Evolutionary conservation across 139 green algal genomes (phyloP), one percentile per base, ranked within the genome.

Genomic region (Raphidocelis subcapitata): DNA sequence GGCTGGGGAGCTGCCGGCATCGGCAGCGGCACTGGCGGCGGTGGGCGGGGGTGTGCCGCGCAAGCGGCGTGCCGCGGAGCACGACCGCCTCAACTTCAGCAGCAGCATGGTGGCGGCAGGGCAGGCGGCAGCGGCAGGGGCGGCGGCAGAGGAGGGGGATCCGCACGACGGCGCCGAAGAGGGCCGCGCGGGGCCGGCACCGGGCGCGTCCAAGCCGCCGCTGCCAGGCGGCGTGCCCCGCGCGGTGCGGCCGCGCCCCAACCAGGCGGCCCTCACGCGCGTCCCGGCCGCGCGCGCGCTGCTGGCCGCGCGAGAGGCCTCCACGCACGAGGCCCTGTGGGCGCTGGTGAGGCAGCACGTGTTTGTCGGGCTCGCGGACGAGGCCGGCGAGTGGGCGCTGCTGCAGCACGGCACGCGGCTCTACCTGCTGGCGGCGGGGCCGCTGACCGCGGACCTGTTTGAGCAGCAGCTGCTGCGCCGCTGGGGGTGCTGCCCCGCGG

Each of bases 321-420:
- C 62, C 1, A 18, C 57, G 1, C 89, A 92, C 69, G 49, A 31
- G 49, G 90, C 84, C 3, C 81, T 97, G 62, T 28, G 32, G 28
- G 81, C 90, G n/a, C 62, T 96, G 5, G 56, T 97, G 36, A 59
- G 67, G 29, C 52, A 80, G 21, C 78, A 86, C 71, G 86, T 76
- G 1, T 94, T 86, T 26, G 92, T 97, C 29, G 92, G 92, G 49
- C 80, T 94, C 80, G 87, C 54, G 5, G 54, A 61, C 54, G 54
- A 28, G 24, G 24, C 54, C 15, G 54, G 24, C 12, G 54, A 33
- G 41, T 49, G 41, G 26, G 87, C 72, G 0, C 73, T 97, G 60
- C 67, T 98, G 65, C 93, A 98, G 82, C 82, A 92, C 71, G 77
- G 83, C 51, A 98, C 94, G 12, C 80, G 85, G 67, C 88, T 98